phyloP scores from a whole-genome alignment of 176 grass and related monocot species.

The Tuctoria greenei region DNA sequence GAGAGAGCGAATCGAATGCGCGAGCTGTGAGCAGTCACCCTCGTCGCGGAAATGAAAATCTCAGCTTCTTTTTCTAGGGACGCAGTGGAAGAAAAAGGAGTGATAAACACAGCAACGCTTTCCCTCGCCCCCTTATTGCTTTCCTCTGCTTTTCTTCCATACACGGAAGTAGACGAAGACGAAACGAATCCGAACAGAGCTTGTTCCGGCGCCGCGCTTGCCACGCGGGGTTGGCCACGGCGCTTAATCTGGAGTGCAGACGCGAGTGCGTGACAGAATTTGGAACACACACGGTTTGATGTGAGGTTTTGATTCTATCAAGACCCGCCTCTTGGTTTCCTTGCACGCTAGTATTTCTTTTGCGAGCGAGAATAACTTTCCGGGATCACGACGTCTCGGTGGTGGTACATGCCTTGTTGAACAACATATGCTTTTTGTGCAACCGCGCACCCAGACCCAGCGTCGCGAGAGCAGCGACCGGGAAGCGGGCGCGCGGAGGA shows the following conservation, averaged over 20 bases:
- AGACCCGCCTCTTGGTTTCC: neutral
- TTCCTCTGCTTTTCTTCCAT: neutral
- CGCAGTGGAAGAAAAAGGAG: constrained; percentile 28
- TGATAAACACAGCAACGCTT: neutral
- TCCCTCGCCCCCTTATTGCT: neutral
- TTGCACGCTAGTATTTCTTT: constrained; percentile 9
- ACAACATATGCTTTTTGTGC: no score
- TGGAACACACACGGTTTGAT: neutral
- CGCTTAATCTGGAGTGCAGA: neutral
- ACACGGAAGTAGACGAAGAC: neutral
- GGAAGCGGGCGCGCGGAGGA: constrained; percentile 21
- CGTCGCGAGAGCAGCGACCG: neutral
- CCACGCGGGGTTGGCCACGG: constrained; percentile 17
- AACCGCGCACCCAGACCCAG: no score
- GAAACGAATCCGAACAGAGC: neutral
- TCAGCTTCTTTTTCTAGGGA: neutral
- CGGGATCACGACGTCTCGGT: neutral
- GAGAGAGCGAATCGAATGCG: constrained; percentile 1
- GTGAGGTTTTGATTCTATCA: constrained; percentile 26
- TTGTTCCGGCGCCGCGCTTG: constrained; percentile 24
- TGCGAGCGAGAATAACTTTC: neutral
- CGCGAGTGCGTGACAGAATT: constrained; percentile 3
- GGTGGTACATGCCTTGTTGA: neutral
- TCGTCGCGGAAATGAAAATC: neutral
- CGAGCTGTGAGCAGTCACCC: constrained; percentile 16